Conservation (phyloP, 805 yeast species). For the Candida hispaniensis region DNA sequence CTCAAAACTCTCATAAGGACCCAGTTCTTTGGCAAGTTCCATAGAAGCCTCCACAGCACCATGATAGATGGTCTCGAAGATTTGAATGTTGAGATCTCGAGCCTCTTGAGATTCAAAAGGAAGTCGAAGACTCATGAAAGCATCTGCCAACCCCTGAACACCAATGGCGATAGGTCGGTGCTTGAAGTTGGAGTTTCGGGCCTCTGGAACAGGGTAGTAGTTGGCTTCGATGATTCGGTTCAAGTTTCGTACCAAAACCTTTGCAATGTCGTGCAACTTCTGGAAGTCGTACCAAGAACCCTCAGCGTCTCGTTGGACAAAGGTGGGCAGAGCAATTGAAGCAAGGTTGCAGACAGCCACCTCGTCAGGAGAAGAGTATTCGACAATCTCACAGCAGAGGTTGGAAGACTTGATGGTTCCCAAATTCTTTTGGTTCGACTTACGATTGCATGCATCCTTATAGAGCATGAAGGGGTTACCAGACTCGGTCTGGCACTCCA, state of each 20-base stretch:
- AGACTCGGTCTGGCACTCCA: slow-evolving; percentile 90
- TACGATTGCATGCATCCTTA: slow-evolving; percentile 82
- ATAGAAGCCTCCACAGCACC: slow-evolving; percentile 81
- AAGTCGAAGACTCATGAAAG: slow-evolving; percentile 64
- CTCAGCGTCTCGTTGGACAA: slow-evolving; percentile 41
- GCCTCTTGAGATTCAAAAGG: slow-evolving; percentile 85
- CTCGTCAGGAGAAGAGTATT: slow-evolving; percentile 84
- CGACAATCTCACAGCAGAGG: slow-evolving; percentile 88
- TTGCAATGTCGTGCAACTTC: slow-evolving; percentile 62
- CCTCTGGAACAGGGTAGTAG: slow-evolving; percentile 71
- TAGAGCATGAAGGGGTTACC: slow-evolving; percentile 93
- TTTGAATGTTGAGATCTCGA: slow-evolving; percentile 61
- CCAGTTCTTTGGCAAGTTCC: slow-evolving; percentile 62
- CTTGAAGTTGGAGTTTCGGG: slow-evolving; percentile 62
- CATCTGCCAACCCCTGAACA: slow-evolving; percentile 94
- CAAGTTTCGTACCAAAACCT: slow-evolving; percentile 68
- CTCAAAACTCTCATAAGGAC: slow-evolving; percentile 58
- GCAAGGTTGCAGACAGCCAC: slow-evolving; percentile 94
- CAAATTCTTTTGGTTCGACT: slow-evolving; percentile 83
- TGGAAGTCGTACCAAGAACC: slow-evolving; percentile 56
- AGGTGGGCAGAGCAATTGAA: slow-evolving; percentile 79
- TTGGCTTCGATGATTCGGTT: slow-evolving; percentile 78
- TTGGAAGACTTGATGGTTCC: slow-evolving; percentile 91
- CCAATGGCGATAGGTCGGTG: slow-evolving; percentile 95
- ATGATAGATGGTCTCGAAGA: slow-evolving; percentile 92